A percentile compares a stretch with the other conserved stretches of the same genome.
phyloP scores from a whole-genome alignment of 805 yeast genomes.

The Metschnikowia orientalis region DNA sequence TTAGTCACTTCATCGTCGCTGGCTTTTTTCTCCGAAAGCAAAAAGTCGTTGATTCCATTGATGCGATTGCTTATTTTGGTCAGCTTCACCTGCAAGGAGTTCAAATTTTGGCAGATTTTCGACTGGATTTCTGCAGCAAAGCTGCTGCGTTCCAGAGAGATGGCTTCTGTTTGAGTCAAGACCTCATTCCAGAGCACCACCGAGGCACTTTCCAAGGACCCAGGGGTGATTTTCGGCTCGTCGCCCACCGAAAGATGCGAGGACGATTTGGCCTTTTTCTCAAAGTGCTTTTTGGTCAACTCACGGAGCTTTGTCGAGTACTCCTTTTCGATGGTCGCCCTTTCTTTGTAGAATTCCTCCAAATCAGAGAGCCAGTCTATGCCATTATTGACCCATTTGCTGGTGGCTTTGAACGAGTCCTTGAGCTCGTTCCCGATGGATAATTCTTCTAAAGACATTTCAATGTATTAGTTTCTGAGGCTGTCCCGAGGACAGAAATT shows the following conservation, averaged over 20 bases:
- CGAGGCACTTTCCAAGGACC: constrained; percentile 84
- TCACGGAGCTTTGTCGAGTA: constrained; percentile 64
- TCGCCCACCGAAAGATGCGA: constrained; percentile 83
- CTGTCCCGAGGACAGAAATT: no score
- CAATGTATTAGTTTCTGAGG: no score
- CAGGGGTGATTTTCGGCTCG: constrained; percentile 86
- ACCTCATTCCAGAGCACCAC: constrained; percentile 89
- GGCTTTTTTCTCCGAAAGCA: constrained; percentile 44
- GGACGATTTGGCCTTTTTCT: constrained; percentile 66
- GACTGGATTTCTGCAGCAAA: constrained; percentile 57
- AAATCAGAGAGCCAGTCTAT: constrained; percentile 72
- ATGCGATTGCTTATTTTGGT: constrained; percentile 53
- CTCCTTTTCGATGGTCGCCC: constrained; percentile 79
- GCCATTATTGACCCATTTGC: constrained; percentile 74
- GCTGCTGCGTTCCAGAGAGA: constrained; percentile 60
- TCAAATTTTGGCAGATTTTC: constrained; percentile 59
- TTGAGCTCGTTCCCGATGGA: constrained; percentile 69
- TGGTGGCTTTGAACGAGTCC: constrained; percentile 75
- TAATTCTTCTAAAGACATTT: constrained; percentile 19
- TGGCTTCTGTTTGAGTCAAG: constrained; percentile 73
- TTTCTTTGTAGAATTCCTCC: constrained; percentile 76
- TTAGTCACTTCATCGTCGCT: constrained; percentile 55
- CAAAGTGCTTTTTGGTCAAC: constrained; percentile 64
- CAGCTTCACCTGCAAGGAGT: constrained; percentile 49
- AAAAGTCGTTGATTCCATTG: constrained; percentile 54